Evolutionary conservation across 2,329 filamentous ascomycete species (phyloP), one percentile per base, ranked within the genome.

Genomic region (Cladosporium sp.): DNA sequence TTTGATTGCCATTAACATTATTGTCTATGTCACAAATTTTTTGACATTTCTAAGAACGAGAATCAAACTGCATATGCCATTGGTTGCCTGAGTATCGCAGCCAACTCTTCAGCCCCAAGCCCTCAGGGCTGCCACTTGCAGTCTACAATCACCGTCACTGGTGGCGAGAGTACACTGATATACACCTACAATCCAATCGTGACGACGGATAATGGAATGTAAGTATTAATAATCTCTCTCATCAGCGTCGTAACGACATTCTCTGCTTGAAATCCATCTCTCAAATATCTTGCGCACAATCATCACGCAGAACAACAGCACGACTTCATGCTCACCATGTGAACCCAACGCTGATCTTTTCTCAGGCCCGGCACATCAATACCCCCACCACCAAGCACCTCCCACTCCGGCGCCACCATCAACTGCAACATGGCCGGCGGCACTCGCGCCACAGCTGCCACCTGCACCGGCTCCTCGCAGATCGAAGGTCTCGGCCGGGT

Each of bases 61-160:
- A 70, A 71, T 28, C 56, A 68, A 31, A 74, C 73, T 5, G 71
- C 70, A 23, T 74, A 70, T 60, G 72, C 71, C 18, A 65, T 75
- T 5, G 69, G 70, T 31, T 75, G 72, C 65, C 28, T 64, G 28
- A 55, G 31, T 16, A 49, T 64, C 3, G 53, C 65, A 28, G 49
- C 62, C 33, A 67, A 65, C n/a, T 67, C 66, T 44, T 67, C 67
- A 21, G 50, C 55, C 11, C 28, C 66, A 10, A 50, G 31, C 12
- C 16, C 49, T 23, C 31, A 29, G 1, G 65, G 50, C 29, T 75
- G 74, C 60, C 44, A 53, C 11, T 69, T 74, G 67, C 58, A 67
- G 28, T 66, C 69, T 21, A 66, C 73, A 11, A 70, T 75, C 59
- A 75, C 71, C 10, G 64, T 76, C 2, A 76, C 74, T 1, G 72